phyloP scores from a whole-genome alignment of 1,139 yeast genomes.

The Taphrina populina region DNA sequence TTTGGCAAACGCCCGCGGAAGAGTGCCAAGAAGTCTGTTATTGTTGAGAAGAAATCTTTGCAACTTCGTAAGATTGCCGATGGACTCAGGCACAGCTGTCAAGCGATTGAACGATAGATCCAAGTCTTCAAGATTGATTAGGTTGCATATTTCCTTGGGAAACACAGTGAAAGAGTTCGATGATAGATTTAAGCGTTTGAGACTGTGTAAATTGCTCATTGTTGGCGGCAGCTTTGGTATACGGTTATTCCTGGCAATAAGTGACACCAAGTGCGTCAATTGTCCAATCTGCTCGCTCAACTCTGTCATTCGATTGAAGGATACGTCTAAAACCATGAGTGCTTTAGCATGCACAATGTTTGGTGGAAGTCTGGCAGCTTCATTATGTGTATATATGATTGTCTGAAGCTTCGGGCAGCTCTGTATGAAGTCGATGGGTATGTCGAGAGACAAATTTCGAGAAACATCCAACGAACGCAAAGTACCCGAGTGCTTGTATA shows the following conservation, averaged over 20 bases:
- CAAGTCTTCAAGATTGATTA: constrained; percentile 61
- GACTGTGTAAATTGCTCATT: constrained; percentile 56
- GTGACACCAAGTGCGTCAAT: constrained; percentile 37
- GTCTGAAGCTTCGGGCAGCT: constrained; percentile 69
- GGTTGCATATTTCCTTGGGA: constrained; percentile 67
- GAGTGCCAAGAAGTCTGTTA: constrained; percentile 59
- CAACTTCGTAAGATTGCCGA: constrained; percentile 59
- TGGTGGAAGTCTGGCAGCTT: constrained; percentile 70
- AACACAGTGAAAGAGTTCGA: constrained; percentile 71
- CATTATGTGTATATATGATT: constrained; percentile 68
- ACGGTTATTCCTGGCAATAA: constrained; percentile 60
- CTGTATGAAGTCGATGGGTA: constrained; percentile 84
- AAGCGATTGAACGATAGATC: constrained; percentile 83
- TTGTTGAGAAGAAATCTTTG: constrained; percentile 73
- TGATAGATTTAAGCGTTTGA: constrained; percentile 68
- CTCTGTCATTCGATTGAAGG: constrained; percentile 45
- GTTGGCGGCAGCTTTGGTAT: constrained; percentile 63
- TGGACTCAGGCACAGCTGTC: constrained; percentile 58
- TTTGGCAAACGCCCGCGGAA: constrained; percentile 57
- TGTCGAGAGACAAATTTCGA: constrained; percentile 77
- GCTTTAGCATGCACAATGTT: constrained; percentile 69
- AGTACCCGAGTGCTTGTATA: constrained; percentile 78
- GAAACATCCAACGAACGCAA: constrained; percentile 81
- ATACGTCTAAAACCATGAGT: constrained; percentile 66
- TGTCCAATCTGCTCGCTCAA: constrained; percentile 36